These are phyloP conservation scores for Candida tallmaniae DNA, from an alignment of 805 yeast genomes.

Conservation along the genomic window DNA sequence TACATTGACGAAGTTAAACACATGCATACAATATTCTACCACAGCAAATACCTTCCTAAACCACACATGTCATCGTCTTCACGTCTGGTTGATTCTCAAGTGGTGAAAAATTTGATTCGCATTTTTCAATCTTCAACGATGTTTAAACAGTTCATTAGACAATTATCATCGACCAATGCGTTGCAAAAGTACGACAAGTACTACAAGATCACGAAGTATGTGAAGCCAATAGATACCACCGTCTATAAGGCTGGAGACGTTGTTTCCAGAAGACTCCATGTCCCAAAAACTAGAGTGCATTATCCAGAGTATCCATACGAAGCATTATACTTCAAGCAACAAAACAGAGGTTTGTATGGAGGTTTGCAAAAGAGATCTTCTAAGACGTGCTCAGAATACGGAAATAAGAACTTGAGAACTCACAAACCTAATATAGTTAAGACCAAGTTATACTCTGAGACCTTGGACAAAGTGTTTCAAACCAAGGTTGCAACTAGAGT, in stretches of 20 bases:
- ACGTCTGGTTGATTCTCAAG: too few relatives aligned
- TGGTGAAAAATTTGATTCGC: not conserved
- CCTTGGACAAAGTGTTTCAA: constrained; percentile 52
- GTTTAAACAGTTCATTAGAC: constrained; percentile 3
- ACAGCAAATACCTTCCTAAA: too few relatives aligned
- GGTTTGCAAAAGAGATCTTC: constrained; percentile 79
- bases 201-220: constrained; percentile 36
- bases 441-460: constrained; percentile 80
- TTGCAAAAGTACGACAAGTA: constrained; percentile 24
- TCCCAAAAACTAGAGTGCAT: constrained; percentile 19
- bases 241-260: constrained; percentile 34
- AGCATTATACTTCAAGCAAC: constrained; percentile 71
- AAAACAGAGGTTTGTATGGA: constrained; percentile 86
- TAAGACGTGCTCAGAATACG: constrained; percentile 70
- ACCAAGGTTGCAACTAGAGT: constrained; percentile 75
- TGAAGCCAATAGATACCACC: constrained; percentile 32
- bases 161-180: not conserved
- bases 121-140: not conserved
- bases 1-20: too few relatives aligned
- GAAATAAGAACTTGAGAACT: constrained; percentile 65
- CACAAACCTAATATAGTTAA: constrained; percentile 81
- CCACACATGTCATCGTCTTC: too few relatives aligned
- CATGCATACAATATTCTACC: too few relatives aligned
- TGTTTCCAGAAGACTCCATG: constrained; percentile 20
- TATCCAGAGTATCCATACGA: constrained; percentile 49